Conservation (phyloP, 305 asterid species). For the Fraxinus baroniana region DNA sequence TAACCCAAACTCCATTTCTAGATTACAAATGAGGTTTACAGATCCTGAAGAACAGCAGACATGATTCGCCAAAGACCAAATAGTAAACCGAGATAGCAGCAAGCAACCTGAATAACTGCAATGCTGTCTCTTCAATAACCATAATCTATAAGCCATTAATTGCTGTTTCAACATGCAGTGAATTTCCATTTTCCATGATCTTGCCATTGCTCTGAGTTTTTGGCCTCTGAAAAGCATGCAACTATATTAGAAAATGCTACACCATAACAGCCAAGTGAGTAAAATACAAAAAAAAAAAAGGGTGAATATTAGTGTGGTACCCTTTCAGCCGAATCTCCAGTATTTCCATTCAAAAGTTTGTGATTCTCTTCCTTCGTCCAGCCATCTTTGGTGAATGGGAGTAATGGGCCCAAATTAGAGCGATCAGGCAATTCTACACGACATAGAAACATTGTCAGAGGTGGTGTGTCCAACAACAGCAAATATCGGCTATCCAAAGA, state of each 20-base stretch:
- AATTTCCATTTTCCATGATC: slow-evolving; percentile 47
- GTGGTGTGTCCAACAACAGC: not conserved
- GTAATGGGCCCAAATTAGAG: slow-evolving; percentile 44
- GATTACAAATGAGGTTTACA: slow-evolving; percentile 40
- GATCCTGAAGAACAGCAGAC: slow-evolving; percentile 17
- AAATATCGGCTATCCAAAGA: not conserved
- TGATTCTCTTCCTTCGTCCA: slow-evolving; percentile 61
- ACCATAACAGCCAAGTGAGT: not conserved
- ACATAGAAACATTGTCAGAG: not conserved
- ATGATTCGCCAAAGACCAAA: not conserved
- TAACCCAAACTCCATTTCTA: slow-evolving; percentile 29
- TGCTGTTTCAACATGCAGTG: slow-evolving; percentile 68
- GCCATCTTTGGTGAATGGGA: slow-evolving; percentile 68
- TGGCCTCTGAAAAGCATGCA: slow-evolving; percentile 37
- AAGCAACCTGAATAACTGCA: slow-evolving; percentile 20
- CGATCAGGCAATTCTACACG: slow-evolving; percentile 71
- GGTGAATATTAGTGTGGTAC: slow-evolving; percentile 30
- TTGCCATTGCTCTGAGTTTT: slow-evolving; percentile 49
- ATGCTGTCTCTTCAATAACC: not conserved
- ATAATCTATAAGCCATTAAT: slow-evolving; percentile 53
- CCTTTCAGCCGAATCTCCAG: slow-evolving; percentile 73
- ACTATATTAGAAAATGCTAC: not conserved
- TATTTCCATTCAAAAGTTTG: slow-evolving; percentile 61
- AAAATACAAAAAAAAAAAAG: not conserved
- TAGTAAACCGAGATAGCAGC: slow-evolving; percentile 6